These are phyloP conservation scores for Tinospora cordifolia DNA, from an alignment of 164 flowering plant genomes.

Conservation along the genomic window DNA sequence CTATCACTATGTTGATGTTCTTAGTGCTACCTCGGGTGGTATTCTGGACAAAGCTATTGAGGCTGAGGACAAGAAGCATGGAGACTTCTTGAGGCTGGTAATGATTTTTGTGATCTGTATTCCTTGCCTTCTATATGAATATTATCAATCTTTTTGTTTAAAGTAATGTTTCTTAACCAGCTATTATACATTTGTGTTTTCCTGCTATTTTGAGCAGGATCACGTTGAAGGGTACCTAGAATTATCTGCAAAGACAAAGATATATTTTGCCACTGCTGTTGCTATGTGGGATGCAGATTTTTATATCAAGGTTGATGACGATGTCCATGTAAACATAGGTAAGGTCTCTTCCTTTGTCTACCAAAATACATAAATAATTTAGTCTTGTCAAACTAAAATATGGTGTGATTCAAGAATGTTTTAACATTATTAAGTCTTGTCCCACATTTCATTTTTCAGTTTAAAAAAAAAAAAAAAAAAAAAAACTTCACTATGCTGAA, in stretches of 20 bases:
- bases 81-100: conserved; percentile 94
- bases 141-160: not conserved
- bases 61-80: conserved; percentile 87
- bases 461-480: too few species aligned
- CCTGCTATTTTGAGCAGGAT: conserved; percentile 34
- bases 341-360: conserved; percentile 5
- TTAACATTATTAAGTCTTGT: not conserved
- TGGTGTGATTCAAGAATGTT: not conserved
- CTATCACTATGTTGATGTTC: not conserved
- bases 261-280: conserved; percentile 75
- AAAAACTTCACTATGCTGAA: conserved; percentile 5
- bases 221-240: conserved; percentile 96
- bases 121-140: not conserved
- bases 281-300: conserved; percentile 92
- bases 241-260: conserved; percentile 78
- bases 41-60: conserved; percentile 90
- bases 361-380: not conserved
- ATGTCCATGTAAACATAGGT: conserved; percentile 95
- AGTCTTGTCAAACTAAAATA: not conserved
- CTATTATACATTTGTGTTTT: not conserved
- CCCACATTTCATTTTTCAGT: not conserved
- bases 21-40: conserved; percentile 95
- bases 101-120: conserved; percentile 1
- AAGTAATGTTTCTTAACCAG: not conserved
- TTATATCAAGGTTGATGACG: conserved; percentile 88